Percentiles rank a stretch among this genome's conserved stretches.
Evolutionary conservation across 78 protist species (phyloP).

Genomic region (Creolimax fragrantissima): DNA sequence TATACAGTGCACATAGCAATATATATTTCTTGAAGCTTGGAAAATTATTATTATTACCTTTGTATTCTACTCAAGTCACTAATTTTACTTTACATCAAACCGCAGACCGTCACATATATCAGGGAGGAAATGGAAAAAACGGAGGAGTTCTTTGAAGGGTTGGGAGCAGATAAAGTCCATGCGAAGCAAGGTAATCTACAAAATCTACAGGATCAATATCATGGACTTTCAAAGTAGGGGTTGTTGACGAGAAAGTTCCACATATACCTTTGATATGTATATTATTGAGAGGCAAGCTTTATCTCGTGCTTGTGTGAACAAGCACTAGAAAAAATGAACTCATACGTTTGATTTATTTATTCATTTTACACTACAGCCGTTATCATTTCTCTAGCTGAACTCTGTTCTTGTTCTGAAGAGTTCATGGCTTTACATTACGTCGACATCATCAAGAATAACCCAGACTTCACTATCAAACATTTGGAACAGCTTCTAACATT

Average conservation of each 20-base stretch:
- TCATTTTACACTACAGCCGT: background rate
- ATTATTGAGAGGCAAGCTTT: no score
- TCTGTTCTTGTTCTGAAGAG: background rate
- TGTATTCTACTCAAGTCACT: no score
- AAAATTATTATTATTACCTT: no score
- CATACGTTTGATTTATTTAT: no score
- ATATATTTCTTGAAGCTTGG: no score
- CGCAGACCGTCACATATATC: background rate
- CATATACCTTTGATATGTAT: no score
- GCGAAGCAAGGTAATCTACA: background rate
- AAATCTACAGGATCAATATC: no score
- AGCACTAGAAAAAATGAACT: no score
- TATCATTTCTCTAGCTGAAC: background rate
- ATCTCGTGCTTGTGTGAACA: no score
- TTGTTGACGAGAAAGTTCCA: no score
- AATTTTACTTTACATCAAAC: background rate
- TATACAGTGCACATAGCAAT: background rate
- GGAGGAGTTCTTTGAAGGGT: background rate
- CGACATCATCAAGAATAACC: background rate
- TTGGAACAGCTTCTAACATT: background rate
- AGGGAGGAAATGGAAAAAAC: background rate
- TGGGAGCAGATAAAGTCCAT: background rate
- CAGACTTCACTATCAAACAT: background rate
- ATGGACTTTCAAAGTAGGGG: no score
- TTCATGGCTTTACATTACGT: constrained; percentile 1